Conservation (phyloP, 495 filamentous ascomycete species). For the Hypoxylon cercidicola region DNA sequence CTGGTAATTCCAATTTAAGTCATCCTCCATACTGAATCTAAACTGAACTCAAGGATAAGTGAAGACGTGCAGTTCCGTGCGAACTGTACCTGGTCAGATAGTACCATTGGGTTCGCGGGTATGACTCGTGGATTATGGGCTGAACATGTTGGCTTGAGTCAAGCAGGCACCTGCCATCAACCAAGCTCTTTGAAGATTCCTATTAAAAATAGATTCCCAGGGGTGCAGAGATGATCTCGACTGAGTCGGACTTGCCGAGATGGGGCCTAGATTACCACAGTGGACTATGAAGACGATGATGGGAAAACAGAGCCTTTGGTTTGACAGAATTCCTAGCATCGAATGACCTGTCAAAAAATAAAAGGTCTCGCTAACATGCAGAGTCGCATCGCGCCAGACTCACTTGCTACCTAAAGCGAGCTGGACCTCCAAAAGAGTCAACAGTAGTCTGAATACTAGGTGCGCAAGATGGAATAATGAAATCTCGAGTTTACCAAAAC, state of each 20-base stretch:
- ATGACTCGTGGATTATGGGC: slow-evolving; percentile 1
- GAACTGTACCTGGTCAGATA: not conserved
- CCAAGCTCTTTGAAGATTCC: not conserved
- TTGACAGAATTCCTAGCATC: not conserved
- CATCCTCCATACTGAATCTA: not conserved
- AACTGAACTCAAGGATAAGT: not conserved
- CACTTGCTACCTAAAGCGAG: slow-evolving; percentile 1
- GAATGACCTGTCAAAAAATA: slow-evolving; percentile 16
- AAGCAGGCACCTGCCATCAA: not conserved
- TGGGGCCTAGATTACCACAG: not conserved
- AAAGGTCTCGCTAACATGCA: not conserved
- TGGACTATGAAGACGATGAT: not conserved
- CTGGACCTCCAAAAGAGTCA: slow-evolving; percentile 1
- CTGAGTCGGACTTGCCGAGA: not conserved
- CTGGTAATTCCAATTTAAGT: not conserved
- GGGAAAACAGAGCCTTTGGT: not conserved
- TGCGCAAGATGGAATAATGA: not conserved
- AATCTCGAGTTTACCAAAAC: not conserved
- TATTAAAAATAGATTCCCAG: not conserved
- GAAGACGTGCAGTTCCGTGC: slow-evolving; percentile 4
- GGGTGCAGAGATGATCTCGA: not conserved
- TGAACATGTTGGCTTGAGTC: not conserved
- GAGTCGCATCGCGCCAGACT: slow-evolving; percentile 6
- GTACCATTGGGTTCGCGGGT: slow-evolving; percentile 1
- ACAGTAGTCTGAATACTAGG: not conserved